Percentiles rank a stretch among this genome's conserved stretches.
These are phyloP conservation scores for Symbiodinium pilosum DNA, from an alignment of 73 alveolate species.

Conservation along the genomic window DNA sequence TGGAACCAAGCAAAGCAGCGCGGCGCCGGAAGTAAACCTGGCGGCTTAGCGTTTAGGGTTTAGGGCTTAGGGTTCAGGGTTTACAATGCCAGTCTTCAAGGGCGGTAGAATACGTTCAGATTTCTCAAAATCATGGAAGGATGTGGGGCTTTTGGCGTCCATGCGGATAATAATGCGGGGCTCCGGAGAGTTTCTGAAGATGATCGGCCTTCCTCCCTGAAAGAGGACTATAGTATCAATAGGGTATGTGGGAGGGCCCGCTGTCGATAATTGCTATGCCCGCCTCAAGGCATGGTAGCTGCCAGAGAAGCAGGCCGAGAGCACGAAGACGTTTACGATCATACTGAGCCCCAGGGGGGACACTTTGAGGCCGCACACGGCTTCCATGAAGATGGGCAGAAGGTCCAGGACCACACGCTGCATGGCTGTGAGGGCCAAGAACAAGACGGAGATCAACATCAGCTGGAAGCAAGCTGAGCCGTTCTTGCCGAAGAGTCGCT, in stretches of 20 bases:
- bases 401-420: conserved; percentile 87
- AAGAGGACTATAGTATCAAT: too few relatives aligned
- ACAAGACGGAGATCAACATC: conserved; percentile 66
- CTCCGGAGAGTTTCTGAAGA: too few relatives aligned
- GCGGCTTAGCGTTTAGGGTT: too few relatives aligned
- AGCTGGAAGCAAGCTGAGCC: conserved; percentile 79
- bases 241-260: not conserved
- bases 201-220: too few relatives aligned
- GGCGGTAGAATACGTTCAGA: not conserved
- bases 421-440: conserved; percentile 94
- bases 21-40: conserved; percentile 91
- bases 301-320: conserved; percentile 72
- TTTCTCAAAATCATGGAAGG: not conserved
- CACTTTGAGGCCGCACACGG: conserved; percentile 66
- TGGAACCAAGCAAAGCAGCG: conserved; percentile 84
- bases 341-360: conserved; percentile 67
- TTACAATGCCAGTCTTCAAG: too few relatives aligned
- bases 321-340: conserved; percentile 58
- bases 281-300: conserved; percentile 49
- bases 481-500: conserved; percentile 52
- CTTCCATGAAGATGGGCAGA: conserved; percentile 79
- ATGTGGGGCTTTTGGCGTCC: too few relatives aligned
- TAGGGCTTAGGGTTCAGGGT: too few relatives aligned
- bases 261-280: not conserved
- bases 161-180: too few relatives aligned